Evolutionary conservation across 2,329 filamentous ascomycete genomes (phyloP).

Genomic region (Didymosphaeria variabile): DNA sequence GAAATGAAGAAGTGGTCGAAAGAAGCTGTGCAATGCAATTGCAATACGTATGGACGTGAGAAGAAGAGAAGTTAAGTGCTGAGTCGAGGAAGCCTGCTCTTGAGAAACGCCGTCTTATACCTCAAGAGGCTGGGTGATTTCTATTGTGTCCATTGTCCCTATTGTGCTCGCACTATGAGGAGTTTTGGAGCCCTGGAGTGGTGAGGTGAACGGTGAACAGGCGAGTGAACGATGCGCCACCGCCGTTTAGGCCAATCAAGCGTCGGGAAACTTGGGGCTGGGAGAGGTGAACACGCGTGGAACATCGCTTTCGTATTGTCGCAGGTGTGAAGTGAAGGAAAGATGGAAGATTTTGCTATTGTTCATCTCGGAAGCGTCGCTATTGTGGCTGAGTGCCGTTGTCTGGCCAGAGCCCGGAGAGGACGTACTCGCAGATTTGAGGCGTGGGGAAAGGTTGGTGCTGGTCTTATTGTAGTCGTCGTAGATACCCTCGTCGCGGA

Average conservation of each 20-base stretch:
- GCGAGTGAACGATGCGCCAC: not conserved
- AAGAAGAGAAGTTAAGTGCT: not conserved
- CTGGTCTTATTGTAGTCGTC: too few species aligned
- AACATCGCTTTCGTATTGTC: not conserved
- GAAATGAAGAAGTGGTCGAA: not conserved
- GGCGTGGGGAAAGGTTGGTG: too few species aligned
- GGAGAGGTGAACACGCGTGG: not conserved
- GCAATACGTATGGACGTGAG: not conserved
- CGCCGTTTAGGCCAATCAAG: not conserved
- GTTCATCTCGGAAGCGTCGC: not conserved
- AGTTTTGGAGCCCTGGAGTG: too few species aligned
- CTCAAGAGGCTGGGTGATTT: not conserved
- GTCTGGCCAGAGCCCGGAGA: too few species aligned
- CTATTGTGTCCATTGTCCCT: not conserved
- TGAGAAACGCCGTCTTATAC: not conserved
- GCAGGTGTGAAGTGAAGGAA: not conserved
- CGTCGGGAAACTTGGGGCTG: not conserved
- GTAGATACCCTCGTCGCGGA: too few species aligned
- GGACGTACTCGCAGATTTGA: too few species aligned
- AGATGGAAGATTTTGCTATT: not conserved
- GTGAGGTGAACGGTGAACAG: conserved; percentile 1
- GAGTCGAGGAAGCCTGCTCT: not conserved
- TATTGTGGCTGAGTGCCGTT: not conserved
- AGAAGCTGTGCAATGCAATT: conserved; percentile 4
- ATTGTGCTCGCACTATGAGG: not conserved